Evolutionary conservation across 2,329 filamentous ascomycete species (phyloP), one percentile per base, ranked within the genome.

Genomic region (Juglanconis oblonga): DNA sequence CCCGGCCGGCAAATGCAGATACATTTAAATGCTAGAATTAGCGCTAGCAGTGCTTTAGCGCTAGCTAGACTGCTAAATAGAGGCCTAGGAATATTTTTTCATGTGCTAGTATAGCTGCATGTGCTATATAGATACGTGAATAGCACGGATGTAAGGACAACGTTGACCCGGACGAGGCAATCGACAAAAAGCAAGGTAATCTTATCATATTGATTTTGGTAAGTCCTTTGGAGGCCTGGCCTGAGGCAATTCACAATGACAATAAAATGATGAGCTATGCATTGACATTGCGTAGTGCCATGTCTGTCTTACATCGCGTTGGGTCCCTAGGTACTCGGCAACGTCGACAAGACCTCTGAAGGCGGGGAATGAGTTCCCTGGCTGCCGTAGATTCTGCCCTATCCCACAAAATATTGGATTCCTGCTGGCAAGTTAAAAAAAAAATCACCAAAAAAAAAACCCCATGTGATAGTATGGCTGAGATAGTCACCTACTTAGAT

Each of bases 301-400:
- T 17, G 53, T 68, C 7, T 64, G 67, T 55, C 66, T 66, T 8
- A 24, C 24, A 24, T 24, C 24, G 24, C 24, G 24, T 24, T 24
- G 24, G 24, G 24, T 24, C 24, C 24, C 24, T 59, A 57, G 11
- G 64, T 68, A 3, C 63, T 68, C 6, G 66, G 67, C 8, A 64
- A 51, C 11, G 58, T 63, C 13, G 66, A 68, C 52, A 71, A 63
- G 9, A 69, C 70, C 10, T 66, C 68, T 61, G 64, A 67, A 62
- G 58, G 68, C 55, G 53, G 67, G 53, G 52, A 64, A 14, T 52
- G 50, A 0, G 71, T 67, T 53, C 70, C 70, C 3, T 60, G 65
- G 1, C 55, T 68, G 11, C 66, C 63, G 4, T 59, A 55, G 47
- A 13, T 67, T 8, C 58, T 67, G 51, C 64, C 66, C 1, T 70